phyloP scores from a whole-genome alignment of 73 alveolate species.

The Paramecium sonneborni region DNA sequence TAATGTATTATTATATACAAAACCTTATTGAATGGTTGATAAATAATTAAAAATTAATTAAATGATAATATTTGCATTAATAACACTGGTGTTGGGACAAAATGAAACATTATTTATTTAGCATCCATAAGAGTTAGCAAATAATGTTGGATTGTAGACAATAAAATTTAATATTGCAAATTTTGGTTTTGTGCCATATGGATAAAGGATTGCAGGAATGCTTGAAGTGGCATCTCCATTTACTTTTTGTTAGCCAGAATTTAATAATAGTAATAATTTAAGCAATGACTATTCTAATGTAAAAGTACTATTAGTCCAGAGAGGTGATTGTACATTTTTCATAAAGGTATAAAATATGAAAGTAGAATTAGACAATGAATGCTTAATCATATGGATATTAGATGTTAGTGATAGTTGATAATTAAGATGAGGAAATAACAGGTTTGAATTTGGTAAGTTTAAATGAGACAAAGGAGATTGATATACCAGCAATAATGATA shows the following conservation, averaged over 20 bases:
- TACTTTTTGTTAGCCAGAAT: not conserved
- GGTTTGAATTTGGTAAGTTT: not conserved
- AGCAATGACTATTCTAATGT: not conserved
- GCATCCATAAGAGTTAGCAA: not conserved
- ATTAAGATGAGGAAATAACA: not conserved
- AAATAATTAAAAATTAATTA: not conserved
- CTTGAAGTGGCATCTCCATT: conserved; percentile 12
- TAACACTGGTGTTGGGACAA: not conserved
- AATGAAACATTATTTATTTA: not conserved
- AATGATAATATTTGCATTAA: not conserved
- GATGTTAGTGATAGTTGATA: conserved; percentile 35
- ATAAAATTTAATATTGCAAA: conserved; percentile 9
- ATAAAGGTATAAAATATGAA: not conserved
- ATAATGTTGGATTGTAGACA: not conserved
- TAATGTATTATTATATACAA: not conserved
- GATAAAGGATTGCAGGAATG: conserved; percentile 12
- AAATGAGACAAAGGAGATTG: not conserved
- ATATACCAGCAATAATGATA: conserved; percentile 36
- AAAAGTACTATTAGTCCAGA: not conserved
- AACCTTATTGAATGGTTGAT: too few relatives aligned
- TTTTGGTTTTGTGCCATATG: conserved; percentile 49
- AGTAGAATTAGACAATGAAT: not conserved
- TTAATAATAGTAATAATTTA: not conserved
- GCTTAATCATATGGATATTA: not conserved
- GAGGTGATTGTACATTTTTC: conserved; percentile 29